Percentiles rank a stretch among this genome's conserved stretches.
Evolutionary conservation across 2,329 filamentous ascomycete species (phyloP).

Genomic region (Periconia sp.): DNA sequence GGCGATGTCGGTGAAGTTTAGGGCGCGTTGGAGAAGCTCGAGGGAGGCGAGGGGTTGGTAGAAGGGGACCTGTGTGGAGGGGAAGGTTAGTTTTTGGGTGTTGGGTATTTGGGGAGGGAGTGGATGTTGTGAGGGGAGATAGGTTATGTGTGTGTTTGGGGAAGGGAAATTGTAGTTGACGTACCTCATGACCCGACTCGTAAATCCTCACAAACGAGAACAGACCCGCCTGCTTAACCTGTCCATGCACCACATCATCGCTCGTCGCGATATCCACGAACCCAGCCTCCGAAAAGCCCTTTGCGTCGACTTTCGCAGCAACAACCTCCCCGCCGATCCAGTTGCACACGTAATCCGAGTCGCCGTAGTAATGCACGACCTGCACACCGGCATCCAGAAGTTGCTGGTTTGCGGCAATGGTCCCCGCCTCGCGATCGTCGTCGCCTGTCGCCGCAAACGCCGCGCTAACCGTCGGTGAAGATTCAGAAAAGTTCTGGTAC

Average conservation of each 20-base stretch:
- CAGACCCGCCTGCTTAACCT: slow-evolving; percentile 54
- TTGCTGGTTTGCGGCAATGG: slow-evolving; percentile 44
- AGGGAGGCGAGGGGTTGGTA: slow-evolving; percentile 56
- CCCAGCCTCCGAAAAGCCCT: slow-evolving; percentile 49
- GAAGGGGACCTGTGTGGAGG: slow-evolving; percentile 47
- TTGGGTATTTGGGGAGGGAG: too few relatives aligned
- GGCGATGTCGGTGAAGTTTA: slow-evolving; percentile 53
- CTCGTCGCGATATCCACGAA: slow-evolving; percentile 51
- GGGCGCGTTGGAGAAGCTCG: slow-evolving; percentile 53
- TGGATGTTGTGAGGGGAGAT: too few relatives aligned
- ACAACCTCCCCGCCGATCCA: slow-evolving; percentile 50
- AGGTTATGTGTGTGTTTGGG: too few relatives aligned
- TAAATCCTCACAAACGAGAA: slow-evolving; percentile 56
- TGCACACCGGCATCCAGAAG: slow-evolving; percentile 45
- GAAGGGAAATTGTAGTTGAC: too few relatives aligned
- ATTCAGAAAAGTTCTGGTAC: slow-evolving; percentile 58
- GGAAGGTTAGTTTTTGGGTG: too few relatives aligned
- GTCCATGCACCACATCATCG: slow-evolving; percentile 53
- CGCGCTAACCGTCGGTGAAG: slow-evolving; percentile 46
- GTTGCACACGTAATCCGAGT: slow-evolving; percentile 54
- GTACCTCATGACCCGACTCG: slow-evolving; percentile 49
- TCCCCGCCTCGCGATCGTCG: slow-evolving; percentile 49
- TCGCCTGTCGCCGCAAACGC: slow-evolving; percentile 55
- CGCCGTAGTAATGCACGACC: slow-evolving; percentile 49
- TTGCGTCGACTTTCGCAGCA: slow-evolving; percentile 42